Evolutionary conservation across 495 filamentous ascomycete genomes (phyloP).

Genomic region (Aspergillus bertholletiae): DNA sequence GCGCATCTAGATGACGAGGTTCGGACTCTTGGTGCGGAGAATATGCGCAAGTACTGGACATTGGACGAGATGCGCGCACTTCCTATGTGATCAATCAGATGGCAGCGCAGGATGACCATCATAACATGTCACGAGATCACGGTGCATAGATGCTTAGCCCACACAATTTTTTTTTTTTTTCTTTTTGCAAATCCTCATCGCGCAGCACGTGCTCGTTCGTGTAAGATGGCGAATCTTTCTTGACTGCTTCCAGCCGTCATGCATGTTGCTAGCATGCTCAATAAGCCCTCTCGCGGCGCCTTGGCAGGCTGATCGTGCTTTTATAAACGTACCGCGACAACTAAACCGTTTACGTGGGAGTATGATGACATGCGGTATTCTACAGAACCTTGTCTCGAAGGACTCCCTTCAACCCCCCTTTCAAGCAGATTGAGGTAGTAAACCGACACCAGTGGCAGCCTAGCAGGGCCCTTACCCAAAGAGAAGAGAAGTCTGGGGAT

Average conservation of each 20-base stretch:
- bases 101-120: too few relatives aligned
- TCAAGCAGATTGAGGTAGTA: too few relatives aligned
- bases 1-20: conserved; percentile 74
- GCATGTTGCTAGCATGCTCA: not conserved
- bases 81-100: conserved; percentile 50
- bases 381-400: too few relatives aligned
- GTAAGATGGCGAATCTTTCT: not conserved
- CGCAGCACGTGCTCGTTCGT: too few relatives aligned
- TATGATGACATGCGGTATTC: not conserved
- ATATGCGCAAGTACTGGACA: conserved; percentile 84
- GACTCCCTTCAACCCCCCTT: too few relatives aligned
- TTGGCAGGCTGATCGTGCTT: not conserved
- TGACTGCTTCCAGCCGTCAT: not conserved
- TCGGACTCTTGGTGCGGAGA: conserved; percentile 66
- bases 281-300: not conserved
- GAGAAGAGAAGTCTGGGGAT: not conserved
- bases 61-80: conserved; percentile 69
- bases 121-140: too few relatives aligned
- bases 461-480: too few relatives aligned
- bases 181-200: too few relatives aligned
- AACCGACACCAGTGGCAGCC: too few relatives aligned
- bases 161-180: too few relatives aligned
- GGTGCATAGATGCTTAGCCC: too few relatives aligned
- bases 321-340: not conserved
- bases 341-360: not conserved